Percentiles rank a stretch among this genome's conserved stretches.
These are phyloP conservation scores for Solanum chilense DNA, from an alignment of 257 asterid species.

Conservation along the genomic window DNA sequence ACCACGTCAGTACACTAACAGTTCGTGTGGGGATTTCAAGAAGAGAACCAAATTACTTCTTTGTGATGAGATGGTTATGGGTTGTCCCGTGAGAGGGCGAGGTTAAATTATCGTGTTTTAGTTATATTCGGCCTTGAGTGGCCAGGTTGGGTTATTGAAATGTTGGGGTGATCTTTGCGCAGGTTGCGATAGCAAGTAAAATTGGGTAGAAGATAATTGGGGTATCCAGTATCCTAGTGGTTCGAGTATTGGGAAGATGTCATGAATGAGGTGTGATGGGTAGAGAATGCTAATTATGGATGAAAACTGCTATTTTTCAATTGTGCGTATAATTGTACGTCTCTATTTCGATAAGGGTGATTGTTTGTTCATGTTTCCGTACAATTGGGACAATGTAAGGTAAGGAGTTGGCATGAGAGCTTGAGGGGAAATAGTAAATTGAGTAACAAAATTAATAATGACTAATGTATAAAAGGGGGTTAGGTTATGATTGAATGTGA, in stretches of 20 bases:
- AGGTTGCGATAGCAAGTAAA: background rate
- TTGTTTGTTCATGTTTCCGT: background rate
- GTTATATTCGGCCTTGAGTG: background rate
- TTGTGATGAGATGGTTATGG: background rate
- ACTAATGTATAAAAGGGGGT: background rate
- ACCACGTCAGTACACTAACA: background rate
- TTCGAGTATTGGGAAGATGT: background rate
- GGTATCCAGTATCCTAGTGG: background rate
- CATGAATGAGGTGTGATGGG: background rate
- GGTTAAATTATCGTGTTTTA: background rate
- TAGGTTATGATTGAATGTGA: background rate
- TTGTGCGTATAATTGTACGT: background rate
- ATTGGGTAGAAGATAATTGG: background rate
- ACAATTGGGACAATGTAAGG: background rate
- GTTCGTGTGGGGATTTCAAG: too few species aligned
- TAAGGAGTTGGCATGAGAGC: background rate
- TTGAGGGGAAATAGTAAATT: background rate
- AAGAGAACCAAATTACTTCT: background rate
- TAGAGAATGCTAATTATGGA: background rate
- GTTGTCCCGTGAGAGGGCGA: background rate
- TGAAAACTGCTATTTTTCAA: background rate
- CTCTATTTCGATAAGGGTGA: background rate
- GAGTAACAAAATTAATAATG: background rate
- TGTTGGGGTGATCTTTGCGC: background rate
- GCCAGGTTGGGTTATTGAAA: background rate